Conservation (phyloP, 2,329 filamentous ascomycete species). For the Aspergillus intermedius region DNA sequence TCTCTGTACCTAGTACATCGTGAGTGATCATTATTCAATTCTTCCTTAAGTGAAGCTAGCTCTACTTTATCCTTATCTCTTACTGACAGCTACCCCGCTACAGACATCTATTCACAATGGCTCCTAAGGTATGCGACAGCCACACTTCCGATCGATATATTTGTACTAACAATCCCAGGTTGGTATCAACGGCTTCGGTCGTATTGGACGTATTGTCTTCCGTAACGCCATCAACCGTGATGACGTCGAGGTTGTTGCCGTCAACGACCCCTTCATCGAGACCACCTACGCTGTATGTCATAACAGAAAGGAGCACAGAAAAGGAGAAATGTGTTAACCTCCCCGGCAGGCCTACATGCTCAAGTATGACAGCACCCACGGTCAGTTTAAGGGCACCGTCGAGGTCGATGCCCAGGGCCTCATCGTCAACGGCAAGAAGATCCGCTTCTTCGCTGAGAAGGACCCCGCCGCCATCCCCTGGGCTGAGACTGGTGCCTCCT, state of each 20-base stretch:
- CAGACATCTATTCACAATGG: constrained; percentile 26
- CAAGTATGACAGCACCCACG: constrained; percentile 98
- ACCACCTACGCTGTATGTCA: constrained; percentile 86
- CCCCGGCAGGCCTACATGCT: constrained; percentile 88
- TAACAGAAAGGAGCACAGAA: too few species aligned
- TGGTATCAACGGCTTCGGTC: constrained; percentile 99
- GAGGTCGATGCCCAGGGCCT: constrained; percentile 66
- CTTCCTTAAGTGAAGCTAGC: too few species aligned
- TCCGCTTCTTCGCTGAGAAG: constrained; percentile 90
- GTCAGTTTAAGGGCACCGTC: constrained; percentile 89
- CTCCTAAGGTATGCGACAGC: constrained; percentile 16
- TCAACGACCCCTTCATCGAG: constrained; percentile 99
- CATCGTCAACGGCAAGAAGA: constrained; percentile 84
- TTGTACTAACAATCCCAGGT: constrained; percentile 37
- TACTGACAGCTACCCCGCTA: constrained; percentile 26
- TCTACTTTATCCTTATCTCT: background rate
- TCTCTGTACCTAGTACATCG: background rate
- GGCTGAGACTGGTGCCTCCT: constrained; percentile 77
- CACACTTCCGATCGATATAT: too few species aligned
- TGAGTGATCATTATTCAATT: too few species aligned
- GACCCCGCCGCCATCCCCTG: constrained; percentile 89
- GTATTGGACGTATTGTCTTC: constrained; percentile 98
- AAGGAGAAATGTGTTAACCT: background rate
- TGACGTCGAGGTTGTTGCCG: constrained; percentile 86
- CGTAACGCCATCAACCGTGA: constrained; percentile 89